Evolutionary conservation across 306 rosid genomes (phyloP).

Genomic region (Dryas alaskensis): DNA sequence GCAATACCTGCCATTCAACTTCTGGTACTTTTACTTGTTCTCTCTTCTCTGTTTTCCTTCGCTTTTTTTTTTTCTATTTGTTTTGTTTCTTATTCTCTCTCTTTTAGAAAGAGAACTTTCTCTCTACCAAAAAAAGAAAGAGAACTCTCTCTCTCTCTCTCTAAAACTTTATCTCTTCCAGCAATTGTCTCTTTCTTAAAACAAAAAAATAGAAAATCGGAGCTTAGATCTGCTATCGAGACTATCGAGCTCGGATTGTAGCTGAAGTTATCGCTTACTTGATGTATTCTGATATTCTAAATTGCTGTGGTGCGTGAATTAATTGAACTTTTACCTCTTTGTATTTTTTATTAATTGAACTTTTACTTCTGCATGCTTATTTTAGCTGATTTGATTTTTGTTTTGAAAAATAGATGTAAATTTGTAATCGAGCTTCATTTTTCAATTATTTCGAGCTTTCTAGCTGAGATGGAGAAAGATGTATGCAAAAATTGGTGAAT

Average conservation of each 20-base stretch:
- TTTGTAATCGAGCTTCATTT: neutral
- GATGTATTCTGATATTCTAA: constrained; percentile 53
- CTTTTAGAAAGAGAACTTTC: neutral
- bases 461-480: neutral
- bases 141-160: constrained; percentile 25
- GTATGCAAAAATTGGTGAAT: neutral
- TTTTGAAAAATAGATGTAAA: neutral
- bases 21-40: constrained; percentile 51
- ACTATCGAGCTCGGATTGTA: constrained; percentile 25
- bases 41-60: constrained; percentile 5
- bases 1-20: constrained; percentile 75
- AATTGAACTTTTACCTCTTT: neutral
- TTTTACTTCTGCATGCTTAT: neutral
- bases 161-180: neutral
- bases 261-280: constrained; percentile 37
- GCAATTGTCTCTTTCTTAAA: neutral
- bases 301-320: constrained; percentile 58
- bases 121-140: constrained; percentile 7
- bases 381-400: neutral
- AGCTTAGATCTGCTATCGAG: constrained; percentile 44
- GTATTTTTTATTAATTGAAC: neutral
- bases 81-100: constrained; percentile 13
- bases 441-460: neutral
- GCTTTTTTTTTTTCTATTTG: neutral
- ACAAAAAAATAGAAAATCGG: neutral